phyloP scores from a whole-genome alignment of 148 eudicot genomes.

The Camellia lanceoleosa region DNA sequence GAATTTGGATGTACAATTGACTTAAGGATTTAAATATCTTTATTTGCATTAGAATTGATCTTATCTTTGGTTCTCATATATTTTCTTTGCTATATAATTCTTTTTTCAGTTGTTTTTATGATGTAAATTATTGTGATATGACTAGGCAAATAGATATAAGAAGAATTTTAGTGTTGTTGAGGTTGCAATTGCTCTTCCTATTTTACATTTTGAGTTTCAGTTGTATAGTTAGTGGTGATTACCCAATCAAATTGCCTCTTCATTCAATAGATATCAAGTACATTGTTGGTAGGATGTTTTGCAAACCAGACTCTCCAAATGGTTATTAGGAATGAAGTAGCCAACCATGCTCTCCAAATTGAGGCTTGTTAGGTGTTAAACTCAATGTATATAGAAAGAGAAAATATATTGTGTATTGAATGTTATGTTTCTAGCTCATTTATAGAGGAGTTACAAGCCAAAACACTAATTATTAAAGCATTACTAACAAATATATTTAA shows the following conservation, averaged over 20 bases:
- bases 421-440: too few relatives aligned
- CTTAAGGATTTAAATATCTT: background rate
- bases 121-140: background rate
- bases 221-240: background rate
- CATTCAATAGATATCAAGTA: too few relatives aligned
- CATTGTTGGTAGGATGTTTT: too few relatives aligned
- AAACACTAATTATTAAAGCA: too few relatives aligned
- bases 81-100: background rate
- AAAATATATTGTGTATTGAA: too few relatives aligned
- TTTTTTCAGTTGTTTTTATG: background rate
- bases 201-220: background rate
- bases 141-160: background rate
- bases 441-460: too few relatives aligned
- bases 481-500: too few relatives aligned
- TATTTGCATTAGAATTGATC: background rate
- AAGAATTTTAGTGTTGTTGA: background rate
- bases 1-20: slow-evolving; percentile 3
- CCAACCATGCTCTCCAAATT: too few relatives aligned
- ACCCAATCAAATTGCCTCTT: background rate
- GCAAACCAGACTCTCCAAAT: too few relatives aligned
- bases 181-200: background rate
- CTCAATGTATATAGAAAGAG: too few relatives aligned
- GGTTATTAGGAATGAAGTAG: too few relatives aligned
- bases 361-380: too few relatives aligned
- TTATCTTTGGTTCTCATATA: background rate